Conservation (phyloP, 441 rosid species). For the Pelargonium exstipulatum region DNA sequence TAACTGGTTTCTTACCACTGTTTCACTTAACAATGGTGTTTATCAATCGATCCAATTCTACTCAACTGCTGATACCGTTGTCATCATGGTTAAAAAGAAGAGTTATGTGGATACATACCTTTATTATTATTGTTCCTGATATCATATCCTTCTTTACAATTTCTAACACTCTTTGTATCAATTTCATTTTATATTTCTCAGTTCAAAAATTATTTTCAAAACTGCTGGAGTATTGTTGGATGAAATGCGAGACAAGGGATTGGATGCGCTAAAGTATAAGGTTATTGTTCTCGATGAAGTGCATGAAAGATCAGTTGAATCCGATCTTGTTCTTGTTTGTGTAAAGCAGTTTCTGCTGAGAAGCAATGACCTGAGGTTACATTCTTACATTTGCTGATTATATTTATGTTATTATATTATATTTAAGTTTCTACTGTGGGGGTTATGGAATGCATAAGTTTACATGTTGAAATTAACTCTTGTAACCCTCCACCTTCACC, state of each 20-base stretch:
- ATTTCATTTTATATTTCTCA: conserved; percentile 24
- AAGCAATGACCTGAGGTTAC: conserved; percentile 69
- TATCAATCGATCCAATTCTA: background rate
- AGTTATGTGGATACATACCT: background rate
- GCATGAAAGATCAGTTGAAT: conserved; percentile 95
- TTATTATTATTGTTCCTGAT: background rate
- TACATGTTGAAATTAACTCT: background rate
- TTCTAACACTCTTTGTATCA: conserved; percentile 11
- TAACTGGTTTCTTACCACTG: no score
- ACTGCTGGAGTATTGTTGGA: conserved; percentile 95
- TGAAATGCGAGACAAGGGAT: conserved; percentile 83
- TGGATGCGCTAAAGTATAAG: conserved; percentile 75
- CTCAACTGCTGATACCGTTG: no score
- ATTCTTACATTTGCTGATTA: conserved; percentile 6
- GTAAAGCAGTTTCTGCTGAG: conserved; percentile 78
- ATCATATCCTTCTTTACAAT: background rate
- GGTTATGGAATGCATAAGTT: background rate
- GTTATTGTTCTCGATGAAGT: conserved; percentile 96
- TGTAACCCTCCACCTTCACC: no score
- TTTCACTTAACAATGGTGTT: background rate
- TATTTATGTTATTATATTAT: background rate
- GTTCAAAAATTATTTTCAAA: conserved; percentile 83
- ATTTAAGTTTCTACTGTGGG: background rate
- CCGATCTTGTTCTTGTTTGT: conserved; percentile 86
- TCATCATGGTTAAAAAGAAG: no score